These are phyloP conservation scores for Pichia sp. DNA, from an alignment of 1,139 yeast species.

Conservation along the genomic window DNA sequence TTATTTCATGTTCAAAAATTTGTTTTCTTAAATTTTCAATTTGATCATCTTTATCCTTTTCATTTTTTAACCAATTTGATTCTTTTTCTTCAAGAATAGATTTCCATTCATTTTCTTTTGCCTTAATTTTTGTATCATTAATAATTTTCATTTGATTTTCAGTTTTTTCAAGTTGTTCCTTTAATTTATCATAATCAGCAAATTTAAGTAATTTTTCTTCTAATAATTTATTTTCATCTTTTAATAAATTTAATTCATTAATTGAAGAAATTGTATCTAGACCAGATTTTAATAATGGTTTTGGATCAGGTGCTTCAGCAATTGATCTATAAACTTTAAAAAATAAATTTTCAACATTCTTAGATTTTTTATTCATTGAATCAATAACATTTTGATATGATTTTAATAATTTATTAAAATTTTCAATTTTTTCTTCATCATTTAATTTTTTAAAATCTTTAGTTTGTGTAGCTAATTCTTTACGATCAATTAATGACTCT, in stretches of 20 bases:
- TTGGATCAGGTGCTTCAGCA: conserved; percentile 92
- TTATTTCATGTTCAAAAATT: conserved; percentile 49
- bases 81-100: conserved; percentile 59
- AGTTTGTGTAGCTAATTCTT: conserved; percentile 72
- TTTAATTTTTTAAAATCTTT: conserved; percentile 71
- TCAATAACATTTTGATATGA: conserved; percentile 88
- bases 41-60: conserved; percentile 39
- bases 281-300: conserved; percentile 68
- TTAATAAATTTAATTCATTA: conserved; percentile 47
- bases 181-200: conserved; percentile 77
- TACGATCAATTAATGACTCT: conserved; percentile 60
- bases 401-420: conserved; percentile 65
- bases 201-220: conserved; percentile 56
- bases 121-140: conserved; percentile 31
- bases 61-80: conserved; percentile 51
- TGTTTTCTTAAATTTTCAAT: conserved; percentile 42
- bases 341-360: conserved; percentile 65
- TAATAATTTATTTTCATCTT: conserved; percentile 48
- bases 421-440: conserved; percentile 58
- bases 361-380: conserved; percentile 68
- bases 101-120: conserved; percentile 58
- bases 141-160: conserved; percentile 35
- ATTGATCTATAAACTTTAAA: conserved; percentile 68
- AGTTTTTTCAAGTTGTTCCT: conserved; percentile 49
- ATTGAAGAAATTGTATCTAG: conserved; percentile 49